Evolutionary conservation across 1,284 basidiomycete genomes (phyloP).

Genomic region (Phylloboletellus chloephorus): DNA sequence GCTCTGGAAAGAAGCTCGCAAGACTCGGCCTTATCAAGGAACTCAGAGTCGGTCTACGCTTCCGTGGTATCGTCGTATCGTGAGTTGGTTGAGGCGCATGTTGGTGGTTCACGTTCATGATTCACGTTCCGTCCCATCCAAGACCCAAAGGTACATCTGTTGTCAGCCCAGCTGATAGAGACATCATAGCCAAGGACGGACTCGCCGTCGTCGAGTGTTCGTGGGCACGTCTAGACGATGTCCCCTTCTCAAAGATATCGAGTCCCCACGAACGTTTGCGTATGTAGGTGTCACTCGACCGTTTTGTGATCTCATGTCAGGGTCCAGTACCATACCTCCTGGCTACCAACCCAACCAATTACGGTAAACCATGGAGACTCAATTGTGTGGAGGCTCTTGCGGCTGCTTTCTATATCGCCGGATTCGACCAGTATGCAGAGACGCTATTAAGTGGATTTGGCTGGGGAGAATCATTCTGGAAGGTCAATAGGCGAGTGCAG

Average conservation of each 20-base stretch:
- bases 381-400: conserved; percentile 93
- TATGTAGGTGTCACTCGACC: conserved; percentile 38
- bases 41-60: conserved; percentile 80
- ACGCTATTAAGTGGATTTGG: conserved; percentile 73
- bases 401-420: conserved; percentile 88
- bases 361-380: conserved; percentile 88
- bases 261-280: conserved; percentile 88
- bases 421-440: conserved; percentile 77
- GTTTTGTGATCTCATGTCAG: conserved; percentile 2
- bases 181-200: conserved; percentile 73
- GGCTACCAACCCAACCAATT: conserved; percentile 92
- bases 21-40: conserved; percentile 82
- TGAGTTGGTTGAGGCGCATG: conserved; percentile 43
- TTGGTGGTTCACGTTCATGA: not conserved
- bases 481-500: conserved; percentile 64
- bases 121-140: conserved; percentile 4
- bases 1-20: conserved; percentile 91
- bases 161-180: conserved; percentile 80
- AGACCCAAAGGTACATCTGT: conserved; percentile 85
- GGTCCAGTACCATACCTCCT: conserved; percentile 82
- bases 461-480: conserved; percentile 84
- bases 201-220: conserved; percentile 96
- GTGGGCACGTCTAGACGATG: conserved; percentile 92
- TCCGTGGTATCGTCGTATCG: conserved; percentile 92
- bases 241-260: conserved; percentile 91